Percentiles rank a stretch among this genome's conserved stretches.
Conservation (phyloP, 176 grass and related monocot species). For the Hsuehochloa calcarea region DNA sequence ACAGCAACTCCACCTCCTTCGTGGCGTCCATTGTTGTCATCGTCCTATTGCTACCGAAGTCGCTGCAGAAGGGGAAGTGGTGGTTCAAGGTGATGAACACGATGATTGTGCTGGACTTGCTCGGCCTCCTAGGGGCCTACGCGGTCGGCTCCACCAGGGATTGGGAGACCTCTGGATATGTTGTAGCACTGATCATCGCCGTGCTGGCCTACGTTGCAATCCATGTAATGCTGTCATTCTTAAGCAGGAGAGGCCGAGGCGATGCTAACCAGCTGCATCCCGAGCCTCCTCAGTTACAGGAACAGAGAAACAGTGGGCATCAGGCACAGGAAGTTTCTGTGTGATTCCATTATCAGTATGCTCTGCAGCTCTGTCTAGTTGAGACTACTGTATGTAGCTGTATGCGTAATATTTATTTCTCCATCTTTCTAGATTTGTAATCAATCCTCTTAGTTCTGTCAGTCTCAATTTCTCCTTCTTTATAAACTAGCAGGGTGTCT, state of each 20-base stretch:
- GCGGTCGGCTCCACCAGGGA: conserved; percentile 10
- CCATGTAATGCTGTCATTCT: not conserved
- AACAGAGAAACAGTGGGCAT: not conserved
- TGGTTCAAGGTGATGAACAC: not conserved
- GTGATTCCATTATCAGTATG: too few species aligned
- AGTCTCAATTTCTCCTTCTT: too few species aligned
- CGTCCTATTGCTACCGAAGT: not conserved
- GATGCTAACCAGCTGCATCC: not conserved
- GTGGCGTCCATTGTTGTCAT: not conserved
- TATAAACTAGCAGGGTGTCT: too few species aligned
- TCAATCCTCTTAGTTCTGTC: too few species aligned
- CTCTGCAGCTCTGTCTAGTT: too few species aligned
- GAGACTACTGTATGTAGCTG: too few species aligned
- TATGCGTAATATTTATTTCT: too few species aligned
- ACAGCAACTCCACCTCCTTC: conserved; percentile 9
- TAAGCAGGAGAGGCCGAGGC: not conserved
- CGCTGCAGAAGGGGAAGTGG: not conserved
- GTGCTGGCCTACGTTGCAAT: conserved; percentile 1
- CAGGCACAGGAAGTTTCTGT: not conserved
- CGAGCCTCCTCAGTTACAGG: not conserved
- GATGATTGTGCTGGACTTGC: not conserved
- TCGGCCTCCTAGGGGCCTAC: conserved; percentile 36
- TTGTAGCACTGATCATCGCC: not conserved
- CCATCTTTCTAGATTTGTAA: too few species aligned
- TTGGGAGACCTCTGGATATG: not conserved